phyloP scores from a whole-genome alignment of 2,329 filamentous ascomycete genomes.

The Colletotrichum sp. region DNA sequence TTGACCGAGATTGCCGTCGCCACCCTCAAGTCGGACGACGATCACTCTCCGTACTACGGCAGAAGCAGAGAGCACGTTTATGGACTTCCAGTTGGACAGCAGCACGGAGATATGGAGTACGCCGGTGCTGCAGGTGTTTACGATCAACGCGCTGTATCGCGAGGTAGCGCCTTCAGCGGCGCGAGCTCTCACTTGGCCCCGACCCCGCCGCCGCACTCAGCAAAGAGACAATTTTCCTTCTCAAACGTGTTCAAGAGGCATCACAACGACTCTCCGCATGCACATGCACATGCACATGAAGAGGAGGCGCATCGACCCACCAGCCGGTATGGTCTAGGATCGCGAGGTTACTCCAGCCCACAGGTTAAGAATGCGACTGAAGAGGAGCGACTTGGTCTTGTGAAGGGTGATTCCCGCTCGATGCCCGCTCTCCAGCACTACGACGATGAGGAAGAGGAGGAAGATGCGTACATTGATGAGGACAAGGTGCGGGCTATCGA shows the following conservation, averaged over 20 bases:
- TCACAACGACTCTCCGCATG: conserved; percentile 39
- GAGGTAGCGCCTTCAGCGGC: conserved; percentile 43
- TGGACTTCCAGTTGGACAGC: conserved; percentile 42
- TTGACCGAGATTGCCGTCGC: conserved; percentile 65
- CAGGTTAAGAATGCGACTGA: conserved; percentile 68
- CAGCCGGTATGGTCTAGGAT: conserved; percentile 26
- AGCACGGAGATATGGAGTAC: conserved; percentile 52
- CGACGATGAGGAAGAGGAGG: conserved; percentile 38
- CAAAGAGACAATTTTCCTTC: conserved; percentile 88
- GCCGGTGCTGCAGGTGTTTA: conserved; percentile 47
- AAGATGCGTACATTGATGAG: conserved; percentile 31
- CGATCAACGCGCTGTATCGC: conserved; percentile 40
- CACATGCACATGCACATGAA: conserved; percentile 16
- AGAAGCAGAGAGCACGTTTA: conserved; percentile 51
- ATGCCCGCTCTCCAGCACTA: conserved; percentile 39
- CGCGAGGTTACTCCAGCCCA: conserved; percentile 45
- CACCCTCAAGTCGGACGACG: conserved; percentile 47
- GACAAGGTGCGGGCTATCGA: conserved; percentile 23
- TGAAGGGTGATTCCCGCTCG: conserved; percentile 69
- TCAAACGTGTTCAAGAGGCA: conserved; percentile 78
- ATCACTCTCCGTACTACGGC: conserved; percentile 46
- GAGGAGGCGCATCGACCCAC: conserved; percentile 25
- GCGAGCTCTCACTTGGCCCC: conserved; percentile 54
- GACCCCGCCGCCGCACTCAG: conserved; percentile 65
- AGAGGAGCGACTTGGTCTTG: conserved; percentile 82